Percentiles rank a stretch among this genome's conserved stretches.
Conservation (phyloP, 306 rosid genomes). For the Castanopsis chinensis region DNA sequence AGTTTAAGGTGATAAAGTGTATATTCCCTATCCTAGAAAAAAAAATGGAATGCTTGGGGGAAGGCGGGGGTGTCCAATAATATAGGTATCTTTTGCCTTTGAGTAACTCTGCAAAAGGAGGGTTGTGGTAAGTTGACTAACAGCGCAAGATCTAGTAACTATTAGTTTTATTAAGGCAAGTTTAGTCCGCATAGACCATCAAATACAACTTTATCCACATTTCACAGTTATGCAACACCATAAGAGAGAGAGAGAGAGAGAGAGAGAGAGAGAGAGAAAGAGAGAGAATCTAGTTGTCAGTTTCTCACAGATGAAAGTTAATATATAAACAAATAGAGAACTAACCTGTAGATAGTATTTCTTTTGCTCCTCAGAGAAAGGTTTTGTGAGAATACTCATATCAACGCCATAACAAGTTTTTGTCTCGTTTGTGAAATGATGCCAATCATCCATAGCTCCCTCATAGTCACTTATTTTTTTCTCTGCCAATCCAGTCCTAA, state of each 20-base stretch:
- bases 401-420: constrained; percentile 83
- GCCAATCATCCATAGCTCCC: constrained; percentile 83
- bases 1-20: too few relatives aligned
- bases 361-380: constrained; percentile 89
- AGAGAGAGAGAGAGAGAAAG: not conserved
- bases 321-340: not conserved
- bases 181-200: not conserved
- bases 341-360: constrained; percentile 93
- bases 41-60: too few relatives aligned
- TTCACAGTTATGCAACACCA: not conserved
- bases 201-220: not conserved
- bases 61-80: too few relatives aligned
- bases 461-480: constrained; percentile 63
- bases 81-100: not conserved
- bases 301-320: not conserved
- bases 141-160: not conserved
- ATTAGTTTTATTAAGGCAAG: not conserved
- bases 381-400: constrained; percentile 73
- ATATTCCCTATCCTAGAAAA: too few relatives aligned
- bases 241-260: not conserved
- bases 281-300: not conserved
- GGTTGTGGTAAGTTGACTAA: too few relatives aligned
- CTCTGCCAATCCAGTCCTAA: constrained; percentile 69
- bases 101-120: not conserved
- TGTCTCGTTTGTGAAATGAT: constrained; percentile 61